Percentiles rank a stretch among this genome's conserved stretches.
Evolutionary conservation across 768 basidiomycete species (phyloP).

Genomic region (Boletellus emodensis): DNA sequence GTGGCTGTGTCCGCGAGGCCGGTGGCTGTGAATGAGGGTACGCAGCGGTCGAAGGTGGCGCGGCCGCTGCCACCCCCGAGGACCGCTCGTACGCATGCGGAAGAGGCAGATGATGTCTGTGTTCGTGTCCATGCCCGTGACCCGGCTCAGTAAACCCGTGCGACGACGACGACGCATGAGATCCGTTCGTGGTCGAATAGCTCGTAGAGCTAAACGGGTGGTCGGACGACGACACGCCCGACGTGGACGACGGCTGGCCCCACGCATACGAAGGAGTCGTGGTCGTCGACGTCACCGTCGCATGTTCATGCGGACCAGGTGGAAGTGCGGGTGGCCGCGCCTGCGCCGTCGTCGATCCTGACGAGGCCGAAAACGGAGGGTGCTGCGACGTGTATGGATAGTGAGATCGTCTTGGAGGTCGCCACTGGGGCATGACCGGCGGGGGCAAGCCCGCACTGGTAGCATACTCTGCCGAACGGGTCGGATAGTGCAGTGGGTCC

Average conservation of each 20-base stretch:
- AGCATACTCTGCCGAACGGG: conserved; percentile 7
- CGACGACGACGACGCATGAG: too few relatives aligned
- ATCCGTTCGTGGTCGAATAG: conserved; percentile 1
- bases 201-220: conserved; percentile 3
- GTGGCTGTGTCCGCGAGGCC: not conserved
- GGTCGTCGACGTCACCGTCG: conserved; percentile 15
- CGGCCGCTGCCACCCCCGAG: not conserved
- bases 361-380: conserved; percentile 8
- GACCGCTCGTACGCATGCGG: conserved; percentile 17
- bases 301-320: conserved; percentile 9
- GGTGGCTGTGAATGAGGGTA: not conserved
- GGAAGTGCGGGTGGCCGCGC: not conserved
- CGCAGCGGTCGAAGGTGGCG: too few relatives aligned
- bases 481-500: conserved; percentile 6
- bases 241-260: conserved; percentile 2
- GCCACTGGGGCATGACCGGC: conserved; percentile 21
- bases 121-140: not conserved
- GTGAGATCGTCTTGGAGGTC: conserved; percentile 26
- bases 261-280: conserved; percentile 10
- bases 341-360: conserved; percentile 1
- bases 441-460: conserved; percentile 4
- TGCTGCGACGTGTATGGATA: conserved; percentile 25
- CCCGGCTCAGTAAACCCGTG: not conserved
- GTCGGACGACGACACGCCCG: not conserved
- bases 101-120: conserved; percentile 4